Percentiles rank a stretch among this genome's conserved stretches.
phyloP scores from a whole-genome alignment of 179 eudicot genomes.

The Silene coronaria region DNA sequence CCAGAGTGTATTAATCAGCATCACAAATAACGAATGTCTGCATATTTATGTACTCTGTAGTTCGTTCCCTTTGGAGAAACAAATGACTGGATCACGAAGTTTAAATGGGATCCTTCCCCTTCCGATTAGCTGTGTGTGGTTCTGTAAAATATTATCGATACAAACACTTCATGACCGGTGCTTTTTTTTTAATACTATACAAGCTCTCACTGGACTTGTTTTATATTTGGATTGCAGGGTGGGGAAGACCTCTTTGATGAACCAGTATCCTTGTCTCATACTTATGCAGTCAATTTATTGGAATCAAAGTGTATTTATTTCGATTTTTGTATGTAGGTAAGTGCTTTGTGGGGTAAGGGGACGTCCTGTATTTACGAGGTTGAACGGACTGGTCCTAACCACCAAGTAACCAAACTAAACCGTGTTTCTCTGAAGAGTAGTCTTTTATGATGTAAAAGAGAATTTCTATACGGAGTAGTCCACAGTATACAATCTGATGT shows the following conservation, averaged over 20 bases:
- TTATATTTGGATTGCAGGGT: slow-evolving; percentile 37
- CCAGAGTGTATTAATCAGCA: not conserved
- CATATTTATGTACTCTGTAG: not conserved
- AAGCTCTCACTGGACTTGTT: slow-evolving; percentile 13
- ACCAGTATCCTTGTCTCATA: slow-evolving; percentile 47
- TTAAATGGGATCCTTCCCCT: not conserved
- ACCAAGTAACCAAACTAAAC: not conserved
- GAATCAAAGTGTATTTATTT: not conserved
- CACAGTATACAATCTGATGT: not conserved
- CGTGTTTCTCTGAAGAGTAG: not conserved
- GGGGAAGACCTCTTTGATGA: slow-evolving; percentile 71
- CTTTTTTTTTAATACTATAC: not conserved
- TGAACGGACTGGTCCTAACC: not conserved
- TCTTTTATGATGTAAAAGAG: not conserved
- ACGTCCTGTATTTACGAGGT: not conserved
- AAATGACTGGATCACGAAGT: not conserved
- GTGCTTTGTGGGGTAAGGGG: not conserved
- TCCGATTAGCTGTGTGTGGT: not conserved
- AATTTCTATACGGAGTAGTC: not conserved
- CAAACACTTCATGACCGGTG: too few relatives aligned
- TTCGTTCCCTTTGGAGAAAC: not conserved
- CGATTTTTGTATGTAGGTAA: not conserved
- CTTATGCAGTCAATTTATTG: not conserved
- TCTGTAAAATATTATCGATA: not conserved
- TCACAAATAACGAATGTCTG: not conserved